Evolutionary conservation across 2,329 filamentous ascomycete genomes (phyloP).

Genomic region (Paraconiothyrium brasiliense): DNA sequence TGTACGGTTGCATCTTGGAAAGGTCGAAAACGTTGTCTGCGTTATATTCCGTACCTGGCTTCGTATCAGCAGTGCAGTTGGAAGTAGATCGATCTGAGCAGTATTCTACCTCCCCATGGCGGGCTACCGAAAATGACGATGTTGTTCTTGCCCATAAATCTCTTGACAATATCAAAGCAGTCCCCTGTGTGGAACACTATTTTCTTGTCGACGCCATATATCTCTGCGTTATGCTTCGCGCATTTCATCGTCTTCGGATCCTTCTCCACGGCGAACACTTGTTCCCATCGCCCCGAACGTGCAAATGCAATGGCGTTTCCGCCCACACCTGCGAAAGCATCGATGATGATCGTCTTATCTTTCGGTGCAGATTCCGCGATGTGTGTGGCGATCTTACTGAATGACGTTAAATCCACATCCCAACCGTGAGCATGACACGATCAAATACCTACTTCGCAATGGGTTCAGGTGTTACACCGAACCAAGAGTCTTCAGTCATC

Average conservation of each 20-base stretch:
- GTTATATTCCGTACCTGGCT: conserved; percentile 68
- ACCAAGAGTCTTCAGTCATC: conserved; percentile 96
- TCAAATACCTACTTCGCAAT: conserved; percentile 76
- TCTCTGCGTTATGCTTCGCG: conserved; percentile 87
- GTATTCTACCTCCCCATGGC: conserved; percentile 74
- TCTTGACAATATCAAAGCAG: conserved; percentile 77
- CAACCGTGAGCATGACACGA: neutral
- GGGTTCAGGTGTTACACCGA: conserved; percentile 93
- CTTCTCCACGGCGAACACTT: conserved; percentile 88
- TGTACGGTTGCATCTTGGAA: conserved; percentile 88
- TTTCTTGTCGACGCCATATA: conserved; percentile 80
- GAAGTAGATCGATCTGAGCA: neutral
- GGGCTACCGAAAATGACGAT: conserved; percentile 75
- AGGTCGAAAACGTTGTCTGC: conserved; percentile 81
- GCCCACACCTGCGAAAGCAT: conserved; percentile 90
- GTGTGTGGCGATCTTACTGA: conserved; percentile 77
- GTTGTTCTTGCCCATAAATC: conserved; percentile 60
- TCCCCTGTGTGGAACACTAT: conserved; percentile 91
- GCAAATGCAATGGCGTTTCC: conserved; percentile 97
- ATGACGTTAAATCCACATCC: conserved; percentile 19
- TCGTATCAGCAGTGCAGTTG: conserved; percentile 22
- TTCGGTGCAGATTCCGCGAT: conserved; percentile 65
- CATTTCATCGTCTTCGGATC: conserved; percentile 83
- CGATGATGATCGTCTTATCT: conserved; percentile 75
- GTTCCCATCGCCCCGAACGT: conserved; percentile 78